Conservation (phyloP, 2,329 filamentous ascomycete species). For the Beauveria medogensis region DNA sequence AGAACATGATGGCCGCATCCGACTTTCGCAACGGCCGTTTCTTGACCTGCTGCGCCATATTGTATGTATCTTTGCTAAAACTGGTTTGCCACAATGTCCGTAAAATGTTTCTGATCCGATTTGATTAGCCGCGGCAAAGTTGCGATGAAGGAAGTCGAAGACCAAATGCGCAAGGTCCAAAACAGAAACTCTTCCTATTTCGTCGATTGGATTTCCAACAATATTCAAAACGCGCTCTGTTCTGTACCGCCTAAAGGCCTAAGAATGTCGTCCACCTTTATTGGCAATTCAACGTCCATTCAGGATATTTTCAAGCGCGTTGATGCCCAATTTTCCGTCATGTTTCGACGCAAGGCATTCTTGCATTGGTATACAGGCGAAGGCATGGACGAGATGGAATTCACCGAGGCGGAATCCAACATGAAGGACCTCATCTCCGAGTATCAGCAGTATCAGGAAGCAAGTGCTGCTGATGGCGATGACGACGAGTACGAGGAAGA, state of each 20-base stretch:
- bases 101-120: slow-evolving; percentile 1
- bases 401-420: slow-evolving; percentile 99
- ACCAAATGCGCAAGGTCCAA: slow-evolving; percentile 99
- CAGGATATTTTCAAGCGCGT: slow-evolving; percentile 99
- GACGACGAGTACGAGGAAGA: slow-evolving; percentile 98
- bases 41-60: slow-evolving; percentile 98
- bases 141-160: slow-evolving; percentile 99
- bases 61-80: slow-evolving; percentile 27
- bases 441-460: slow-evolving; percentile 99
- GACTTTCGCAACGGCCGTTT: slow-evolving; percentile 99
- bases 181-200: slow-evolving; percentile 99
- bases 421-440: slow-evolving; percentile 99
- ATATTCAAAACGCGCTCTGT: slow-evolving; percentile 98
- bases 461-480: slow-evolving; percentile 79
- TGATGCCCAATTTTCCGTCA: slow-evolving; percentile 98
- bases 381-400: slow-evolving; percentile 99
- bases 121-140: slow-evolving; percentile 80
- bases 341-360: slow-evolving; percentile 99
- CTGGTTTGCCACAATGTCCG: slow-evolving; percentile 25
- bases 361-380: slow-evolving; percentile 99
- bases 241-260: slow-evolving; percentile 95
- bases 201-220: slow-evolving; percentile 99
- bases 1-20: slow-evolving; percentile 99
- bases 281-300: slow-evolving; percentile 98
- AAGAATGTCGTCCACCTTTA: slow-evolving; percentile 98